Evolutionary conservation across 345 rosid species (phyloP).

Genomic region (Theobroma cacao): DNA sequence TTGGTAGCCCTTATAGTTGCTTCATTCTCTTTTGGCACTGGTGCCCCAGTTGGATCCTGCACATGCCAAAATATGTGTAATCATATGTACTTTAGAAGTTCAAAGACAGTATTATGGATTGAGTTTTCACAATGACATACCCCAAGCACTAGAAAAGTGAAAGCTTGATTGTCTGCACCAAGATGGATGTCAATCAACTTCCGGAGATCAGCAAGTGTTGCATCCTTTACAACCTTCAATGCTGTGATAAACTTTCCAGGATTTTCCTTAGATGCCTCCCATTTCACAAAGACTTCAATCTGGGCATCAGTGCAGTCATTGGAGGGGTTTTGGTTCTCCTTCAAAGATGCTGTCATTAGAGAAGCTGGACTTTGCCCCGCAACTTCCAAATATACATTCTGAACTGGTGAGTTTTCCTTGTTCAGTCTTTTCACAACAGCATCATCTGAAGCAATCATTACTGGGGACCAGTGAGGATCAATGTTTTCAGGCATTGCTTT

Average conservation of each 20-base stretch:
- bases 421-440: constrained; percentile 9
- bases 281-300: constrained; percentile 51
- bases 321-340: constrained; percentile 51
- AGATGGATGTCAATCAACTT: constrained; percentile 71
- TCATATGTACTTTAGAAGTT: not conserved
- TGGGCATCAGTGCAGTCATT: constrained; percentile 32
- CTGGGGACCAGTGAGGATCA: constrained; percentile 17
- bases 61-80: not conserved
- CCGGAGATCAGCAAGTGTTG: constrained; percentile 65
- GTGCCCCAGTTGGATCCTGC: constrained; percentile 61
- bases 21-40: constrained; percentile 57
- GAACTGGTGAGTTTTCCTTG: constrained; percentile 17
- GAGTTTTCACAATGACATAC: constrained; percentile 24
- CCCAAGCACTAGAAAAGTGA: constrained; percentile 57
- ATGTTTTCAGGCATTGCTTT: constrained; percentile 20
- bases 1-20: constrained; percentile 37
- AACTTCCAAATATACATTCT: too few relatives aligned
- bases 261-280: constrained; percentile 58
- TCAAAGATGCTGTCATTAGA: constrained; percentile 20
- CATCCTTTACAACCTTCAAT: constrained; percentile 49
- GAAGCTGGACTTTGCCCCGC: constrained; percentile 5
- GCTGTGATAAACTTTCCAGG: constrained; percentile 52
- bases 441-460: not conserved
- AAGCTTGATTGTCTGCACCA: constrained; percentile 51
- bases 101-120: not conserved